Base-by-base conservation (phyloP, 371 early-diverging fungal species). In the Nematocida sp. region DNA sequence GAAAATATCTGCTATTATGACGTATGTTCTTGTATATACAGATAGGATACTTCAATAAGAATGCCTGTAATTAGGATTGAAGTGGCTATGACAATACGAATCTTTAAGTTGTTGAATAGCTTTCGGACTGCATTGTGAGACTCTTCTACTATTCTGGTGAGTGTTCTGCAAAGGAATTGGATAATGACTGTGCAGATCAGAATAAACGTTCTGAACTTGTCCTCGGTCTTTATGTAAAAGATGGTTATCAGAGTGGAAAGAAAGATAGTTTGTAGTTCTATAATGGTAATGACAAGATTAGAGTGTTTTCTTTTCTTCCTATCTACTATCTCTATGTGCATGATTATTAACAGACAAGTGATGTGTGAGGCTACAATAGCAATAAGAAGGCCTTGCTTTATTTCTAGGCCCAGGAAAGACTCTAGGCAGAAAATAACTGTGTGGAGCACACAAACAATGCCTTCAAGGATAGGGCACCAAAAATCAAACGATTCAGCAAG, bases 161-260 rank as follows among this genome's bases (percentile, higher is more conserved):
- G 74, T 15, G 74, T 43, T 34, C 58, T 47, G 74, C 74, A 70
- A 3, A 70, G 49, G 51, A 32, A 70, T 32, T 70, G 74, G 4
- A 61, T 60, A 11, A 55, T 9, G 25, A 70, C 31, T 7, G 61
- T 70, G 32, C 45, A 19, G 15, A 70, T 58, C 3, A 70, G 29
- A 32, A 70, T 35, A 48, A 70, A 40, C 1, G 60, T 45, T 45
- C 41, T 38, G 51, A 66, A 70, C 45, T 37, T 70, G 17, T 60
- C 58, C 2, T 46, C 41, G 0, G 74, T 70, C n/a, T 49, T 17
- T 5, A 57, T 29, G 29, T 57, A 70, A 7, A 21, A 9, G 25
- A 70, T 7, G n/a, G 41, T 70, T 5, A 57, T 48, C 0, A 61
- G n/a, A 23, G 27, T 55, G 47, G 58, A 55, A 15, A 58, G 38